Base-by-base conservation (phyloP, 352 stramenopile species). In the Phytophthora boehmeriae region DNA sequence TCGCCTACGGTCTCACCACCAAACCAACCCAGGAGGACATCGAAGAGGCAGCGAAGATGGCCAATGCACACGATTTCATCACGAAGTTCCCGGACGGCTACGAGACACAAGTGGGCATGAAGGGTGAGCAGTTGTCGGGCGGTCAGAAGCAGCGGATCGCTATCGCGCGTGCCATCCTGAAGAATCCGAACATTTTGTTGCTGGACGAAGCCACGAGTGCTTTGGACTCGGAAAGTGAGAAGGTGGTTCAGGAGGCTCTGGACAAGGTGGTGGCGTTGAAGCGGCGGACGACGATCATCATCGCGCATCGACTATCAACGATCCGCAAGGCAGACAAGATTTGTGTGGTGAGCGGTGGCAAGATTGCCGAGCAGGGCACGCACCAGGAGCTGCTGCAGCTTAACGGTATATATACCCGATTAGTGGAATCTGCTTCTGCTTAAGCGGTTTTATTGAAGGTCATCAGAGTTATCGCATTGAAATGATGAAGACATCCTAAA, bases 241-340 rank as follows among this genome's bases (percentile, higher is more conserved):
- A 81, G 47, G 72, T 93, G 39, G 88, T 96, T 17, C 89, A 96
- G 64, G 66, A 81, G 27, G 80, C 83, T 11, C 60, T 95, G 27
- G 83, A 94, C 63, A 73, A 78, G 50, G 64, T 84, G 8, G 53
- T 80, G 46, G 68, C 72, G 41, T 60, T 78, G 46, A 77, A 83
- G 39, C 63, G 62, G 2, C 78, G 78, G 11, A 98, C 93, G 35
- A 97, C 86, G 23, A 76, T 98, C 45, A 92, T 98, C 47, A 96
- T 98, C 55, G 95, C 95, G 3, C 95, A 98, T 70, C 83, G 95
- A 10, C 64, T 98, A 22, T 95, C 81, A 54, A 98, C 91, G 8
- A 91, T 98, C 56, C 87, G 92, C 63, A 91, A 97, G 78, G 95
- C 92, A 44, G 92, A 98, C 77, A 81, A 90, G 59, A 98, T 99